Base-by-base conservation (phyloP, 768 basidiomycete species). In the Scleroderma citrinum region DNA sequence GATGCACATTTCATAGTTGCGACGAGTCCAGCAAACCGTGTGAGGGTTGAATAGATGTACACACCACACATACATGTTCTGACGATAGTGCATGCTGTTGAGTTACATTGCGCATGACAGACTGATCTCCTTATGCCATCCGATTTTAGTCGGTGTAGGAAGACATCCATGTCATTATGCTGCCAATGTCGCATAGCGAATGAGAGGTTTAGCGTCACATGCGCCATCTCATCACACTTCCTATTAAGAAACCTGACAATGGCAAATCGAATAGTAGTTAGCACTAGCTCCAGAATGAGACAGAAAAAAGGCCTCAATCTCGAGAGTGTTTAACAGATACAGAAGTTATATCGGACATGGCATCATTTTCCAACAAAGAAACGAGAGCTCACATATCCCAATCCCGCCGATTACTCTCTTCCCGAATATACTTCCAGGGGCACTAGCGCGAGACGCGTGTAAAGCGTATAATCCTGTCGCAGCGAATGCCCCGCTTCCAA, bases 401-500 rank as follows among this genome's bases (percentile, higher is more conserved):
- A 86, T 53, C 3, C 78, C 81, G 5, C 73, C 81, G 57, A 86
- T 71, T 45, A 84, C 69, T 34, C 73, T 69, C 61, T 85, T 87
- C 49, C 84, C 83, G 23, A 73, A 59, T 4, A 73, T 63, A 2
- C 77, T 79, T 5, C 85, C 85, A 7, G 80, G 83, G 11, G 82
- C 82, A 37, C 71, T 71, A 21, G 75, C 72, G 41, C 86, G 80
- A 23, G 84, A 76, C 70, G 78, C 75, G 62, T 76, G 74, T 23
- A 89, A 64, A 2, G 87, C 85, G 59, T 89, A 87, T 21, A 81
- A 52, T 5, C 87, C 86, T 5, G 80, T 75, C 4, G 75, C 75
- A 19, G 74, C 78, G 5, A 88, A 74, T 2, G 82, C 79, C 26
- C 71, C 80, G 0, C 84, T 77, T 17, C 86, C 85, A 35, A 85